phyloP scores from a whole-genome alignment of 805 yeast species.

The Metschnikowia noctiluminum region DNA sequence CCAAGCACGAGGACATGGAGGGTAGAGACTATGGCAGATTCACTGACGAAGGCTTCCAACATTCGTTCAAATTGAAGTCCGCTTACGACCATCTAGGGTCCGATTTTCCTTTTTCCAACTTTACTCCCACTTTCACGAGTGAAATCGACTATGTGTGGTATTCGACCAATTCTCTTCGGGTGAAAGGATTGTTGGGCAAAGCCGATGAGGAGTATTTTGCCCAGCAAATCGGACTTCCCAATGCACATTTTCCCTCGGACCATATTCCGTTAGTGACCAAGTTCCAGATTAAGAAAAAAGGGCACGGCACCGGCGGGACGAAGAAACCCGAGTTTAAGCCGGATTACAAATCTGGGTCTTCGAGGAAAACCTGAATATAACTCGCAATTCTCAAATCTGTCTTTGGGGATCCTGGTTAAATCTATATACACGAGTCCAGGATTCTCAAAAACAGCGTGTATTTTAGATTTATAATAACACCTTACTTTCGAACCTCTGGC shows the following conservation, averaged over 20 bases:
- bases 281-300: constrained; percentile 62
- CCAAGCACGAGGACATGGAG: constrained; percentile 73
- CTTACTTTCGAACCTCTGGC: constrained; percentile 1
- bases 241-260: constrained; percentile 90
- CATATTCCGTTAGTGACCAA: constrained; percentile 84
- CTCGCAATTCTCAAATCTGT: too few species aligned
- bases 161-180: constrained; percentile 74
- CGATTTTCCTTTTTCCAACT: constrained; percentile 91
- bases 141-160: constrained; percentile 96
- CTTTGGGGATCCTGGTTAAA: too few species aligned
- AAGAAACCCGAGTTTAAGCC: constrained; percentile 44
- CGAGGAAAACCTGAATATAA: constrained; percentile 35
- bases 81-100: constrained; percentile 74
- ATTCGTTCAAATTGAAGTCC: constrained; percentile 75
- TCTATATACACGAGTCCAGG: too few species aligned
- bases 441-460: constrained; percentile 10
- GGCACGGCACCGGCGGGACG: constrained; percentile 17
- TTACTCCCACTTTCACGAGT: constrained; percentile 89
- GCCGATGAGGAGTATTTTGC: constrained; percentile 75
- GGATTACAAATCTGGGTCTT: constrained; percentile 39
- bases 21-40: constrained; percentile 89
- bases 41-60: constrained; percentile 85
- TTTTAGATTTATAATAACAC: constrained; percentile 12
- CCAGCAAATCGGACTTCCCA: constrained; percentile 87
- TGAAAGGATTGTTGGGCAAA: constrained; percentile 81